Evolutionary conservation across 768 basidiomycete genomes (phyloP).

Genomic region (Mrakia frigida): DNA sequence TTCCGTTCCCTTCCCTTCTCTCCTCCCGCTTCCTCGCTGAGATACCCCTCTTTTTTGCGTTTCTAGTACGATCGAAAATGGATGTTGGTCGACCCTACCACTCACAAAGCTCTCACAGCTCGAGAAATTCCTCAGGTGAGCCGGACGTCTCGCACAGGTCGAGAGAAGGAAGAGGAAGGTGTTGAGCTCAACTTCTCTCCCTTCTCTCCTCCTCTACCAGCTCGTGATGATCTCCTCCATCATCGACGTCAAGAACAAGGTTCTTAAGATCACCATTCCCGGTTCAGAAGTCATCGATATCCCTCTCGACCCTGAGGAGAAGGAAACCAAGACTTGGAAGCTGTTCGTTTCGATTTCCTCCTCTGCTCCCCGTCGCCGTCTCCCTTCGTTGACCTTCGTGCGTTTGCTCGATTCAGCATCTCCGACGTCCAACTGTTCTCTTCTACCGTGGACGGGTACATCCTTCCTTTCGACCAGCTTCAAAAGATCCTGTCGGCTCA

Average conservation of each 20-base stretch:
- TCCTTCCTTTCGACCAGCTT: background rate
- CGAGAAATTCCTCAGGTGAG: conserved; percentile 10
- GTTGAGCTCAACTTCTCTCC: background rate
- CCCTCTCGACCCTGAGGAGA: conserved; percentile 15
- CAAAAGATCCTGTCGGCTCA: background rate
- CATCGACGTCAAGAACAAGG: background rate
- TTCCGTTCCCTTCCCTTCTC: background rate
- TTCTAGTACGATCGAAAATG: conserved; percentile 24
- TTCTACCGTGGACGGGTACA: conserved; percentile 6
- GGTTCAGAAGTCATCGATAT: background rate
- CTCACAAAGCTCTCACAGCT: conserved; percentile 27
- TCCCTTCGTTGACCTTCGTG: background rate
- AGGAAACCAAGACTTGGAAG: background rate
- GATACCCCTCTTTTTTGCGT: background rate
- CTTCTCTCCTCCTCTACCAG: background rate
- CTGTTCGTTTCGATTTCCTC: background rate
- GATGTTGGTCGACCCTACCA: conserved; percentile 10
- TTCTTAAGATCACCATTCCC: conserved; percentile 1
- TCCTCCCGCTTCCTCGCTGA: background rate
- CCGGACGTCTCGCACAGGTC: background rate
- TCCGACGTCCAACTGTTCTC: conserved; percentile 19
- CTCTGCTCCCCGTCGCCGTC: background rate
- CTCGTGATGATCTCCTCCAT: conserved; percentile 2
- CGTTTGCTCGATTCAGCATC: background rate
- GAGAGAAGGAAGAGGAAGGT: too few relatives aligned